Evolutionary conservation across 2,329 filamentous ascomycete genomes (phyloP).

Genomic region (Plectosphaerella cucumerina): DNA sequence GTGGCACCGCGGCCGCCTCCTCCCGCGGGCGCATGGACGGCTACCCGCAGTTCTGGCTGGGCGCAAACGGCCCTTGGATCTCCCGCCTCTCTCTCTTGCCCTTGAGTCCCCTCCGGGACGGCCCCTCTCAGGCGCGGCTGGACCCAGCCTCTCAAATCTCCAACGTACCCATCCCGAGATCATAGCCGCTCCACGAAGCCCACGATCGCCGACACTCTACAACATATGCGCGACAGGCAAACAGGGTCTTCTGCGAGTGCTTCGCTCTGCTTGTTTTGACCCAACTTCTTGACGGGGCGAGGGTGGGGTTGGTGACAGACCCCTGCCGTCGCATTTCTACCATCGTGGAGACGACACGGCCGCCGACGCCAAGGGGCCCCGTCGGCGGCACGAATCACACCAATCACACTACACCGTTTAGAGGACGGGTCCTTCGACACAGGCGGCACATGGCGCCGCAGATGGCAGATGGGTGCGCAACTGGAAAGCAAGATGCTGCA

Average conservation of each 20-base stretch:
- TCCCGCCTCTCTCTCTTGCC: too few relatives aligned
- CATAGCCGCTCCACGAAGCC: neutral
- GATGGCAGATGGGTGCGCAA: neutral
- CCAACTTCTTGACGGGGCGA: too few relatives aligned
- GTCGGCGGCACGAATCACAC: neutral
- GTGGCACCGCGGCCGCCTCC: too few relatives aligned
- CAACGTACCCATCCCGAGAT: neutral
- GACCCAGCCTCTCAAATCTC: neutral
- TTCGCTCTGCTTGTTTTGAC: too few relatives aligned
- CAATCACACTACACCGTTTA: constrained; percentile 1
- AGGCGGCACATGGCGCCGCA: neutral
- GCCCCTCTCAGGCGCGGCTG: too few relatives aligned
- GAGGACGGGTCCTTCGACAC: neutral
- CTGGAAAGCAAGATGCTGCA: neutral
- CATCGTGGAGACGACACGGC: neutral
- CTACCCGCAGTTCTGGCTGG: too few relatives aligned
- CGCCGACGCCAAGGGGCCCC: neutral
- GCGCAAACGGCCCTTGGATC: too few relatives aligned
- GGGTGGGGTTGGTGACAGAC: neutral
- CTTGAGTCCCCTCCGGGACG: too few relatives aligned
- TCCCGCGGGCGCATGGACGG: too few relatives aligned
- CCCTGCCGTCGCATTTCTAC: neutral
- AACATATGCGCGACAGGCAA: too few relatives aligned
- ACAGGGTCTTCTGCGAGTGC: too few relatives aligned
- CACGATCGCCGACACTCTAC: too few relatives aligned